Evolutionary conservation across 2,329 filamentous ascomycete species (phyloP), one percentile per base, ranked within the genome.

Genomic region (Arthrobotrys sphaeroides): DNA sequence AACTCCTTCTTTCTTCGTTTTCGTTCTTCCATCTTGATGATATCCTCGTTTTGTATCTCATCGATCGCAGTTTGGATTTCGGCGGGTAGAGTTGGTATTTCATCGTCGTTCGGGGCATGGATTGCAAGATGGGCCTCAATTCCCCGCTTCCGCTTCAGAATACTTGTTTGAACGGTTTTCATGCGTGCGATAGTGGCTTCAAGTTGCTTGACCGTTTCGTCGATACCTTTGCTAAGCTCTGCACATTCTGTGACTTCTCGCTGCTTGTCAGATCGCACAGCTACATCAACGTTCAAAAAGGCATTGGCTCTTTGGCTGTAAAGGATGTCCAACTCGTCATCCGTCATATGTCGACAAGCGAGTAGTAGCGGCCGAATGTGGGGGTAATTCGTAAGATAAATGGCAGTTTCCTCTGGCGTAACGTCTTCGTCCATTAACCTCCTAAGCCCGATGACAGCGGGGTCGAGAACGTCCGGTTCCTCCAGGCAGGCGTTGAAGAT

Each of bases 21-120:
- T 2, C 69, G 69, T 40, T 73, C 69, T 36, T 73, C 69, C 69
- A 73, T 73, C 43, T 62, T 73, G 53, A 73, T 73, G 26, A 67
- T 73, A 61, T 73, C 69, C 22, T 73, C 69, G 53, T 73, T 73
- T 28, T 73, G 61, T 13, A 73, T 67, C 33, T 73, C 69, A 43
- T 73, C 69, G 10, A 73, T 73, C 2, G 69, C 69, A 22, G 61
- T 73, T 38, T 73, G 69, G 4, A 73, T 73, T 66, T 73, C 69
- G 3, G 69, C 42, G 16, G 69, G 42, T 13, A 73, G 20, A 12
- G 36, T 31, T 2, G 69, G 61, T 5, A 51, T 61, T 53, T 73
- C 69, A 36, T 73, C 69, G 24, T 73, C 69, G 45, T 61, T 66
- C 10, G 69, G 60, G 12, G 69, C 53, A 24, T 73, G 61, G 24